A percentile compares a stretch with the other conserved stretches of the same genome.
Evolutionary conservation across 768 basidiomycete species (phyloP).

Genomic region (Paxillus rubicundulus): DNA sequence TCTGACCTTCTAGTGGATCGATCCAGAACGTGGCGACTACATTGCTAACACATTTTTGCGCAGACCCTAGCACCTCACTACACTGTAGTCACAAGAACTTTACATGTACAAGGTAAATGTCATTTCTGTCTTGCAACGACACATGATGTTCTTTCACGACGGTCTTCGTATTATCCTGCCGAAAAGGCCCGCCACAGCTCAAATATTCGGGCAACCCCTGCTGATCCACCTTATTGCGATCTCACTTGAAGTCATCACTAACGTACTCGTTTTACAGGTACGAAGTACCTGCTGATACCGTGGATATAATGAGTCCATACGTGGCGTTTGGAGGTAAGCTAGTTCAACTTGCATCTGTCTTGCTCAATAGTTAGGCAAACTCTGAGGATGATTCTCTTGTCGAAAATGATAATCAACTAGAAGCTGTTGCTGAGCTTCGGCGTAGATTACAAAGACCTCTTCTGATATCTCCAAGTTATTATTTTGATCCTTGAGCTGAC

Average conservation of each 20-base stretch:
- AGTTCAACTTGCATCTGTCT: too few species aligned
- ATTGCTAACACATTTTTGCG: neutral
- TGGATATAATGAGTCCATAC: neutral
- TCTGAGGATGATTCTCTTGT: constrained; percentile 20
- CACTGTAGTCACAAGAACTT: neutral
- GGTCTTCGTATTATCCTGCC: constrained; percentile 86
- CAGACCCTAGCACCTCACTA: neutral
- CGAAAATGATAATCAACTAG: constrained; percentile 70
- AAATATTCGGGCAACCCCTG: constrained; percentile 73
- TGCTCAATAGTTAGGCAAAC: neutral
- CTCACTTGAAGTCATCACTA: neutral
- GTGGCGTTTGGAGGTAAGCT: constrained; percentile 7
- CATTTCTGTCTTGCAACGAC: neutral
- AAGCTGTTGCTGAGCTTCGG: constrained; percentile 84
- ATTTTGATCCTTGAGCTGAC: neutral
- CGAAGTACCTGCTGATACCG: too few species aligned
- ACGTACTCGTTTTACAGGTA: neutral
- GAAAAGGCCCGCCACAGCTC: constrained; percentile 96
- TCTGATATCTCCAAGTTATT: constrained; percentile 31
- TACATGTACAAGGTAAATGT: constrained; percentile 9
- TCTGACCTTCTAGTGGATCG: constrained; percentile 42
- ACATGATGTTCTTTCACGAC: constrained; percentile 55
- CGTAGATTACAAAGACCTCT: constrained; percentile 49
- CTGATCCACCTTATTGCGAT: constrained; percentile 44
- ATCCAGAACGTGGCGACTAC: neutral